These are phyloP conservation scores for Arthroderma sp. DNA, from an alignment of 2,329 filamentous ascomycete species.

Conservation along the genomic window DNA sequence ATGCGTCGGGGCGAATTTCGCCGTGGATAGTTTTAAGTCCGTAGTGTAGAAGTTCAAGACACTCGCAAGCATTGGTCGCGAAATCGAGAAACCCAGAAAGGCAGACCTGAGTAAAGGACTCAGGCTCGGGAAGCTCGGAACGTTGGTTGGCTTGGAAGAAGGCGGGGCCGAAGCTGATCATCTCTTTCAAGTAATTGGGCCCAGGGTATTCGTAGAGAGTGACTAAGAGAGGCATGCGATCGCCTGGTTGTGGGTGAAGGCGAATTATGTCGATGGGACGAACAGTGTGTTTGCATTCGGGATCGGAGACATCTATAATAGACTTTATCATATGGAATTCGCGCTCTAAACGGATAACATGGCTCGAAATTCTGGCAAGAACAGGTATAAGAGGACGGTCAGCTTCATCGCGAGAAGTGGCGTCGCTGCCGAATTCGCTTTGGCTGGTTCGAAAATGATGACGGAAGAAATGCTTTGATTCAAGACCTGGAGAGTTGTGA, in stretches of 20 bases:
- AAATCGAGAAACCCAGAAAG: slow-evolving; percentile 75
- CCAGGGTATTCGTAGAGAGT: slow-evolving; percentile 72
- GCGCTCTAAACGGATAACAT: slow-evolving; percentile 70
- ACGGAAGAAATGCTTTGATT: slow-evolving; percentile 27
- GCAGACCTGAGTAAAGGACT: slow-evolving; percentile 48
- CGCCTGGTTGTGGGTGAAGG: slow-evolving; percentile 53
- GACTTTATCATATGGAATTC: slow-evolving; percentile 72
- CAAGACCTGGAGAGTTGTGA: slow-evolving; percentile 31
- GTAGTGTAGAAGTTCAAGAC: slow-evolving; percentile 82
- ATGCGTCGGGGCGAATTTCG: slow-evolving; percentile 79
- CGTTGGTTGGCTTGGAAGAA: slow-evolving; percentile 49
- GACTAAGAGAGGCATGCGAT: slow-evolving; percentile 59
- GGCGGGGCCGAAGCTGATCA: slow-evolving; percentile 66
- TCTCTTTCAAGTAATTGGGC: slow-evolving; percentile 53
- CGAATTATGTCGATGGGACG: slow-evolving; percentile 68
- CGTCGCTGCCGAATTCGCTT: slow-evolving; percentile 36
- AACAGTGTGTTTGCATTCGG: slow-evolving; percentile 60
- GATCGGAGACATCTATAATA: slow-evolving; percentile 58
- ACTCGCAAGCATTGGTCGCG: slow-evolving; percentile 75
- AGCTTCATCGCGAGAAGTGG: slow-evolving; percentile 26
- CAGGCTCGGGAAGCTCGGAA: slow-evolving; percentile 29
- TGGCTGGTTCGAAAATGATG: slow-evolving; percentile 39
- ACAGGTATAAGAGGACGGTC: slow-evolving; percentile 45
- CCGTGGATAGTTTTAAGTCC: slow-evolving; percentile 76
- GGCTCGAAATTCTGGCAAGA: slow-evolving; percentile 68